Conservation (phyloP, 352 stramenopile genomes). For the Pilasporangium apinafurcum region DNA sequence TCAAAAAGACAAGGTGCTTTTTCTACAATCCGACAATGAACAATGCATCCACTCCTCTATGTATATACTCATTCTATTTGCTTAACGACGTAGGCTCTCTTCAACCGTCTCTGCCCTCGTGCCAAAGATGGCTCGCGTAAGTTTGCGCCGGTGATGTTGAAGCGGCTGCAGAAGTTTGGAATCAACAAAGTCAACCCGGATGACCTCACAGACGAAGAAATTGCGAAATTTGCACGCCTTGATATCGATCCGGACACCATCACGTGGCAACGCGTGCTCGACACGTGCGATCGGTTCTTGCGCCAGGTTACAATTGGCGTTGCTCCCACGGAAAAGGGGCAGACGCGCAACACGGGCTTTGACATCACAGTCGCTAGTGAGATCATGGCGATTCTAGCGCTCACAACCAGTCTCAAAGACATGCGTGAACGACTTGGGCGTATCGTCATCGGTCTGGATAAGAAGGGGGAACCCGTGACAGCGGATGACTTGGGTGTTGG, state of each 20-base stretch:
- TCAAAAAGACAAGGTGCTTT: constrained; percentile 52
- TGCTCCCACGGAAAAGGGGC: constrained; percentile 88
- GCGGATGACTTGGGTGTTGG: constrained; percentile 96
- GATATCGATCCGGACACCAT: constrained; percentile 95
- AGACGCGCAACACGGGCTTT: constrained; percentile 63
- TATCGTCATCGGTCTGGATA: constrained; percentile 93
- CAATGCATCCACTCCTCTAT: neutral
- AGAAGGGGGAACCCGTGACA: constrained; percentile 86
- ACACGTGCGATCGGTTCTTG: constrained; percentile 97
- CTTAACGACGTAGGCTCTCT: constrained; percentile 35
- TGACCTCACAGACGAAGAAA: constrained; percentile 94
- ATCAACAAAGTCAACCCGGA: constrained; percentile 89
- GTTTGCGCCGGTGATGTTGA: constrained; percentile 91
- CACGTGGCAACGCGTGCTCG: constrained; percentile 92
- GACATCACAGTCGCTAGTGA: constrained; percentile 95
- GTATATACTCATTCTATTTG: neutral
- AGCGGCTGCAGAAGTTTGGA: constrained; percentile 92
- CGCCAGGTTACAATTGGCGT: constrained; percentile 88
- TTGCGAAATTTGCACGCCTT: constrained; percentile 89
- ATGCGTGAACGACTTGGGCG: constrained; percentile 90
- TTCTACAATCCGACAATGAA: neutral
- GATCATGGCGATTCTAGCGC: constrained; percentile 97
- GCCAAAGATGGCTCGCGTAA: constrained; percentile 77
- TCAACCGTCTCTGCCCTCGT: constrained; percentile 75
- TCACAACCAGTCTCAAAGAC: constrained; percentile 93